Conservation (phyloP, 1,284 basidiomycete genomes). For the Trichosporon asahii region DNA sequence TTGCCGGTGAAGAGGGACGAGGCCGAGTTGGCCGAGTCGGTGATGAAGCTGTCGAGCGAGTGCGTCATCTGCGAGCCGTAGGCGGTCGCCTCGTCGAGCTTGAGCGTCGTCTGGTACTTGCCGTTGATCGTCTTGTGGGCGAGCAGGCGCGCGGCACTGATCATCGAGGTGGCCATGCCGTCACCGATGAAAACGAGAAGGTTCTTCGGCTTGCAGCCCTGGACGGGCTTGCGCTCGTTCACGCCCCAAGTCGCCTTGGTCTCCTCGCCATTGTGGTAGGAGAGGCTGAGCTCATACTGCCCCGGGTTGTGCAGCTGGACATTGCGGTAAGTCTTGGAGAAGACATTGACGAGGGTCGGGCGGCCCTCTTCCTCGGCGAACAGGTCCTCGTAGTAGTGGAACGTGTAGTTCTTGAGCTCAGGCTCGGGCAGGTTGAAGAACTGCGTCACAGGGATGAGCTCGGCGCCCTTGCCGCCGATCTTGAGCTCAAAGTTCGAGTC, state of each 20-base stretch:
- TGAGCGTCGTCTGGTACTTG: conserved; percentile 47
- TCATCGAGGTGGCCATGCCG: conserved; percentile 48
- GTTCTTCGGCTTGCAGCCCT: conserved; percentile 47
- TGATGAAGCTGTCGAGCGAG: conserved; percentile 47
- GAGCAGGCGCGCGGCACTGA: conserved; percentile 51
- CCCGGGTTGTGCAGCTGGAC: conserved; percentile 44
- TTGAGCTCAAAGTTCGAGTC: conserved; percentile 43
- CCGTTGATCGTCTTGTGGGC: conserved; percentile 55
- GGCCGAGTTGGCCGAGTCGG: conserved; percentile 55
- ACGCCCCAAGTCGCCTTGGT: conserved; percentile 43
- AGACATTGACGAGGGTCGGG: conserved; percentile 49
- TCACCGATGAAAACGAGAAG: conserved; percentile 52
- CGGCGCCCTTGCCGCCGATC: conserved; percentile 39
- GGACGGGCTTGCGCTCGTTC: conserved; percentile 46
- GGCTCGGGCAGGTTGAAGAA: conserved; percentile 46
- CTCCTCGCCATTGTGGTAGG: conserved; percentile 36
- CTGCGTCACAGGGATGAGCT: conserved; percentile 40
- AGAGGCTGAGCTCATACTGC: conserved; percentile 31
- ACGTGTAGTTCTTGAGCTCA: conserved; percentile 38
- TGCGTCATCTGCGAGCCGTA: conserved; percentile 45
- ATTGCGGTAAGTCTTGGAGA: conserved; percentile 51
- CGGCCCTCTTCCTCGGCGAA: conserved; percentile 44
- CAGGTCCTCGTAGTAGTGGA: conserved; percentile 49
- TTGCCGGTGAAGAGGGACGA: conserved; percentile 52
- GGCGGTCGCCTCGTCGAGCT: conserved; percentile 44